Evolutionary conservation across 768 basidiomycete species (phyloP).

Genomic region (Pisolithus sp.): DNA sequence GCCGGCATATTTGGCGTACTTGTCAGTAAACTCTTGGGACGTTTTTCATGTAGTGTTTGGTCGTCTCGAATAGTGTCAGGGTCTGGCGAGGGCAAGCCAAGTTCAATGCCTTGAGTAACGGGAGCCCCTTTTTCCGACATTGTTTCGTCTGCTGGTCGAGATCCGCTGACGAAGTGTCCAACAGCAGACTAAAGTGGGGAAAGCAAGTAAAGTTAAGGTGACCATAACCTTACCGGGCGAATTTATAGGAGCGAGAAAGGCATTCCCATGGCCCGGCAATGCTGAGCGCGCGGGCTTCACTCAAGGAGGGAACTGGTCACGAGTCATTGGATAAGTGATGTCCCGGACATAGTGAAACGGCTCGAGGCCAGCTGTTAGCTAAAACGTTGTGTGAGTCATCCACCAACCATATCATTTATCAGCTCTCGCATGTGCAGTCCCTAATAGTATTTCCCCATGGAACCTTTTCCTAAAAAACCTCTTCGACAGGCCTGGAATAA

Average conservation of each 20-base stretch:
- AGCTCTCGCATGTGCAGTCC: too few relatives aligned
- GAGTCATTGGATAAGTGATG: neutral
- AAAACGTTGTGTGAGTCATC: too few relatives aligned
- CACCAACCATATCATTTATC: too few relatives aligned
- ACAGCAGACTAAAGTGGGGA: constrained; percentile 10
- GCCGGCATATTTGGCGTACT: constrained; percentile 15
- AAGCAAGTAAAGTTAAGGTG: neutral
- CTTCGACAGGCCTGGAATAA: too few relatives aligned
- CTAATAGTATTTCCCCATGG: too few relatives aligned
- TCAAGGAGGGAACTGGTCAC: neutral
- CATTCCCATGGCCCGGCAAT: neutral
- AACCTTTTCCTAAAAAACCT: too few relatives aligned
- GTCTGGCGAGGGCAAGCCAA: too few relatives aligned
- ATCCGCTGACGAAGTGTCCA: constrained; percentile 42
- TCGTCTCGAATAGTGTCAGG: neutral
- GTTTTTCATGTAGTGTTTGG: constrained; percentile 1
- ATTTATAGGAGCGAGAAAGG: neutral
- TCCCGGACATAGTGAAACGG: too few relatives aligned
- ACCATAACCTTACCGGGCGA: neutral
- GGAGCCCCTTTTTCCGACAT: too few relatives aligned
- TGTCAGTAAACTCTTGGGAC: constrained; percentile 1
- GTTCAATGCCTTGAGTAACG: too few relatives aligned
- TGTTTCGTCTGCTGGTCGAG: too few relatives aligned
- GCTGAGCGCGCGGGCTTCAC: neutral
- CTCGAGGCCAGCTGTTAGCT: too few relatives aligned